Base-by-base conservation (phyloP, 2,329 filamentous ascomycete species). In the Madurella mycetomatis region DNA sequence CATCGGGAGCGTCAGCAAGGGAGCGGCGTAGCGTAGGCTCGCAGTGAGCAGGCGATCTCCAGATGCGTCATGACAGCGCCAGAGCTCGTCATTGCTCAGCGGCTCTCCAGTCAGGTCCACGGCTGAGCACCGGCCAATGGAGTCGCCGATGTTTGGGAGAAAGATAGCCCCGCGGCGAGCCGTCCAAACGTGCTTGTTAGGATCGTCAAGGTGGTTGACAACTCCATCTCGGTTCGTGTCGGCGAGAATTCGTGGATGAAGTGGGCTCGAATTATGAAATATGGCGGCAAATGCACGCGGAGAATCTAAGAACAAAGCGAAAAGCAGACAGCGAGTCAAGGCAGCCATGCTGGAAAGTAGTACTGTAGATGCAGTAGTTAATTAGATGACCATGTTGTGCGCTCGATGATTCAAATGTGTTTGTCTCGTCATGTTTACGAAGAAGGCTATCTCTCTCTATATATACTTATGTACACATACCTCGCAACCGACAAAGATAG, bases 81-180 rank as follows among this genome's bases (percentile, higher is more conserved):
- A 52, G 1, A 52, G 37, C 37, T 52, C 49, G 9, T 41, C 16
- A 44, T 52, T 52, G 43, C 30, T 40, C 2, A 52, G 25, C 9
- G 43, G 43, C 2, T 37, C 13, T n/a, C 49, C 49, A 13, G 43
- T 47, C 13, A 47, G n/a, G 25, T 52, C 49, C 12, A 19, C 37
- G 2, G 16, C 16, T 9, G 43, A 16, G 37, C 49, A 52, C 9
- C 49, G 43, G 37, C 25, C 11, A n/a, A 2, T 1, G 11, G 49
- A 41, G 39, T 52, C 37, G 25, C 49, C 49, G 12, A 52, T 34
- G n/a, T 52, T 52, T 2, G 49, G 43, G 19, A 52, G 49, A 16
- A 47, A 52, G 16, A 52, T 52, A 4, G 43, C 49, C 3, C 49
- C 49, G 2, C 49, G 43, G 9, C 37, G 11, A 2, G 16, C n/a